Evolutionary conservation across 2,329 filamentous ascomycete species (phyloP), one percentile per base, ranked within the genome.

Genomic region (Rugonectria rugulosa): DNA sequence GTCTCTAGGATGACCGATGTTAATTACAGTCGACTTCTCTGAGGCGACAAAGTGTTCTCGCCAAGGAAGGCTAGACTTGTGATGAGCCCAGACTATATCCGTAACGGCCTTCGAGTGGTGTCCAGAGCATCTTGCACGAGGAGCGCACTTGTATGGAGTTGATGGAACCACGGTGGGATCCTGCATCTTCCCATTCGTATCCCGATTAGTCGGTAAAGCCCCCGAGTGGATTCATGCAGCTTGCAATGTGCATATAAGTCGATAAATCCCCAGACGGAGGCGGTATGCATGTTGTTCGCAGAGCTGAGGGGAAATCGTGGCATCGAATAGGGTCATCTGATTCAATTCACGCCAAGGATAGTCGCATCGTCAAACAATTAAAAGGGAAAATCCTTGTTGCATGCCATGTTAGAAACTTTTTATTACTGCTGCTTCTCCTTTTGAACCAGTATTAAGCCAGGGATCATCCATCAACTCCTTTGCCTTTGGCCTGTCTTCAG

Each of bases 401-500:
- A n/a, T 10, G 26, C 17, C 38, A 27, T 37, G 41, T 42, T n/a
- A 36, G 49, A 43, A 49, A 15, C 27, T 24, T 20, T 20, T 40
- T 41, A 51, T 46, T 31, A n/a, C n/a, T n/a, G 17, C 17, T 51
- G 29, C 29, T 12, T 50, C 45, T 37, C 27, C 24, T 20, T 32
- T 45, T 55, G 44, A 36, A 44, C 38, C 34, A 24, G 24, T 42
- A 10, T 51, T 56, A 19, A 68, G 54, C 66, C 66, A 68, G 15
- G 64, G 63, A 32, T 68, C 66, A 26, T 58, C 40, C 42, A 60
- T 53, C 27, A 68, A 54, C 47, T 68, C 66, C 26, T 38, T 31
- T 3, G 66, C 64, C 17, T 61, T 67, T 32, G 60, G 57, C n/a
- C 66, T 56, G 19, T 64, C 60, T 36, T 68, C 64, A 11, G 66